Evolutionary conservation across 2,329 filamentous ascomycete genomes (phyloP).

Genomic region (Paecilomyces sp.): DNA sequence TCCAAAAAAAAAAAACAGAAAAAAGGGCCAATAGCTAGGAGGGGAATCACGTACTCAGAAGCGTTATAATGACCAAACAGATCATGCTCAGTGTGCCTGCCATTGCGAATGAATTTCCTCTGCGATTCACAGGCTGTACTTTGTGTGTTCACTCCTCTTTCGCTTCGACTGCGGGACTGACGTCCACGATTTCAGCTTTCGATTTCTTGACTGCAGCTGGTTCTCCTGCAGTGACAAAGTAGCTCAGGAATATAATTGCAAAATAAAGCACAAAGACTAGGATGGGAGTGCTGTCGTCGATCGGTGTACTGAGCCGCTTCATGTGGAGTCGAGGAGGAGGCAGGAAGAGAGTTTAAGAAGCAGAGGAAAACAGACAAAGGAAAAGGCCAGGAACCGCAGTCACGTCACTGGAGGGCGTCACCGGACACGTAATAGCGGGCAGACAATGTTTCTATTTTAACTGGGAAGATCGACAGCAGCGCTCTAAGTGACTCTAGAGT

Average conservation of each 20-base stretch:
- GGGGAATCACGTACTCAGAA: neutral
- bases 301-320: slow-evolving; percentile 16
- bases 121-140: neutral
- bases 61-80: neutral
- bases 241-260: slow-evolving; percentile 17
- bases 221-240: slow-evolving; percentile 14
- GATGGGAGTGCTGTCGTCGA: slow-evolving; percentile 18
- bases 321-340: slow-evolving; percentile 4
- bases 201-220: slow-evolving; percentile 2
- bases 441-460: neutral
- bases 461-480: neutral
- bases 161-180: neutral
- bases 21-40: neutral
- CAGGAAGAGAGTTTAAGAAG: neutral
- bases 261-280: slow-evolving; percentile 21
- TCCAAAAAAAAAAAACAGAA: neutral
- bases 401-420: neutral
- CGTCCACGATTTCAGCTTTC: slow-evolving; percentile 7
- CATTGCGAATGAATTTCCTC: neutral
- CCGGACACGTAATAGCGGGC: neutral
- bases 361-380: neutral
- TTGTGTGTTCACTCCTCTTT: neutral
- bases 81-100: neutral
- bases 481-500: no score
- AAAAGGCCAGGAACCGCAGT: neutral